Base-by-base conservation (phyloP, 306 rosid species). In the Inga oerstediana region DNA sequence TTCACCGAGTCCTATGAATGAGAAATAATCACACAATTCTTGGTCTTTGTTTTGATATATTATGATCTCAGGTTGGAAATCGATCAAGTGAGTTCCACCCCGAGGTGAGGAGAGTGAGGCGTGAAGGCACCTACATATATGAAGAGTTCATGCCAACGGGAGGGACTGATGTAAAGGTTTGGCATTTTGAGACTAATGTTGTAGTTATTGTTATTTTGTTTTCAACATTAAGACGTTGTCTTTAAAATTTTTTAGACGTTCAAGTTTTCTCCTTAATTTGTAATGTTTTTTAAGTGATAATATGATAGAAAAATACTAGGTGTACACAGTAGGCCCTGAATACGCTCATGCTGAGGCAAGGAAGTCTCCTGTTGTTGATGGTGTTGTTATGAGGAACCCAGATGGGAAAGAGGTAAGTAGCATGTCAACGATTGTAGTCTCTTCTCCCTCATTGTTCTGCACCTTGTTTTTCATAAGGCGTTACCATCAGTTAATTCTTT, bases 341-440 rank as follows among this genome's bases (percentile, higher is more conserved):
- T 95, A 95, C 88, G 99, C 99, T 34, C 99, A 95, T 91, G 99
- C 99, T 43, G 99, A 95, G 91, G 99, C 99, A 76, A 91, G 99
- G 84, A 95, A 95, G 88, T 95, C 99, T 86, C 99, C 99, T 19
- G 99, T 95, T 83, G 99, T 95, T 69, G 99, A 95, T 89, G 99
- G 99, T 77, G 99, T 95, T 84, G 99, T 95, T 67, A 93, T 93
- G 98, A 93, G 99, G 89, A 95, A 93, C 88, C 97, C 91, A 52
- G 99, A 95, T 88, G 99, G 99, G 83, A 95, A 95, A 85, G 99
- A 95, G 88, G 98, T 95, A 81, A 88, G 93, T 83, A 80, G 72
- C 80, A 52, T 74, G 75, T 66, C 17, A 66, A 72, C 81, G 76
- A 84, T 65, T 69, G 0, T 79, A 35, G 74, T 69, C n/a, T 41